Evolutionary conservation across 106 monocot species (phyloP).

Genomic region (Dactylorhiza incarnata): DNA sequence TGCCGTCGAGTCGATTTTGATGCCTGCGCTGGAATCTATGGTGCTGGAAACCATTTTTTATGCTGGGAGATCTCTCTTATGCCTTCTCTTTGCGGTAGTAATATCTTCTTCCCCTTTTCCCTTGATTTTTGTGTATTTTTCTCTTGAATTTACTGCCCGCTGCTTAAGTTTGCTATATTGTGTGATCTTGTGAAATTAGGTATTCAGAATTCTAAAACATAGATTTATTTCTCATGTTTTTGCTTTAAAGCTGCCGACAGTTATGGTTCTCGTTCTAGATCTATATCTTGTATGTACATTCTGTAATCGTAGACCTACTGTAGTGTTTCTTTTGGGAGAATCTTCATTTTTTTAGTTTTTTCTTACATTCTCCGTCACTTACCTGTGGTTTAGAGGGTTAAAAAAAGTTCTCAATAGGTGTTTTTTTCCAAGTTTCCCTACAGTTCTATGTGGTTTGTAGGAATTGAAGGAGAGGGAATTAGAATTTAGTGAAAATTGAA

Average conservation of each 20-base stretch:
- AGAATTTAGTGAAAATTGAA: no score
- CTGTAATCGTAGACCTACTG: not conserved
- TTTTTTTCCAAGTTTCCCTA: not conserved
- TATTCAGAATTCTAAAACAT: not conserved
- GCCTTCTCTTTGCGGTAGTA: constrained; percentile 6
- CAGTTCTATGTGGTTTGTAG: not conserved
- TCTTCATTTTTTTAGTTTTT: not conserved
- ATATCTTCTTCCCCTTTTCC: not conserved
- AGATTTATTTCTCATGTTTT: not conserved
- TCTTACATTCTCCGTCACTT: not conserved
- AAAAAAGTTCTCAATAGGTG: not conserved
- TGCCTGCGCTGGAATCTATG: not conserved
- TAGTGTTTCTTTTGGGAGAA: not conserved
- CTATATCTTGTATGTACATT: not conserved
- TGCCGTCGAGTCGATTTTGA: not conserved
- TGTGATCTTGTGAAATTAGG: not conserved
- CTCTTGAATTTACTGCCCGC: not conserved
- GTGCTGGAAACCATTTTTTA: not conserved
- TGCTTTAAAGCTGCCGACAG: not conserved
- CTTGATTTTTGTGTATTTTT: not conserved
- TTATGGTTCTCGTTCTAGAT: not conserved
- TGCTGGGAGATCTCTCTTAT: not conserved
- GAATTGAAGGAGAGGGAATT: no score
- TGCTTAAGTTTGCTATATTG: not conserved
- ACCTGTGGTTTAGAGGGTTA: not conserved